Evolutionary conservation across 2,329 filamentous ascomycete genomes (phyloP).

Genomic region (Botryotinia narcissicola): DNA sequence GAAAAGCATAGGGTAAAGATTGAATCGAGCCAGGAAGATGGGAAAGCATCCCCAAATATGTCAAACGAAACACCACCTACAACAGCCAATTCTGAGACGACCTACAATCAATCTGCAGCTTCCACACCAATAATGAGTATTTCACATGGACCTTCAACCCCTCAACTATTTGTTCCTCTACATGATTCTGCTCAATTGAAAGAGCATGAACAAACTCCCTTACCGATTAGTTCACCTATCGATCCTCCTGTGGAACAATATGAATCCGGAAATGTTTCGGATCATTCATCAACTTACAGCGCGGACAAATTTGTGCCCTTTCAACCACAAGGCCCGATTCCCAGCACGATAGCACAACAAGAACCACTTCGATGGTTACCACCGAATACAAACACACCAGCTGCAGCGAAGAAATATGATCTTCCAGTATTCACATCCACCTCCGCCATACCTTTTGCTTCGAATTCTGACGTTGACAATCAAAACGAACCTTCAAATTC

Average conservation of each 20-base stretch:
- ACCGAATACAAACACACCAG: conserved; percentile 42
- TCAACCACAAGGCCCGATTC: conserved; percentile 52
- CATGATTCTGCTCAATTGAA: conserved; percentile 25
- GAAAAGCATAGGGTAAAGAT: conserved; percentile 20
- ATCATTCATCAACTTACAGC: conserved; percentile 19
- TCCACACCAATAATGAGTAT: conserved; percentile 17
- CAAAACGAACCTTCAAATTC: conserved; percentile 5
- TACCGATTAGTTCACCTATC: conserved; percentile 33
- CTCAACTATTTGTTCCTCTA: conserved; percentile 24
- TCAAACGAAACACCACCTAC: conserved; percentile 12
- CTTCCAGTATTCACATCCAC: conserved; percentile 38
- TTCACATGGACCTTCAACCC: conserved; percentile 26
- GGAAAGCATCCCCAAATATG: conserved; percentile 21
- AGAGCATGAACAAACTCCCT: conserved; percentile 27
- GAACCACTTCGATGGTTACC: conserved; percentile 52
- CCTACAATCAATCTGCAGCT: background rate
- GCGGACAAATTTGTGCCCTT: conserved; percentile 52
- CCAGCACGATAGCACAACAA: conserved; percentile 41
- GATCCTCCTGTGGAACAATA: conserved; percentile 6
- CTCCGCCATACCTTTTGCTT: conserved; percentile 36
- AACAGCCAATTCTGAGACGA: background rate
- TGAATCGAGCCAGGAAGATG: conserved; percentile 18
- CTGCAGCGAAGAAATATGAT: conserved; percentile 31
- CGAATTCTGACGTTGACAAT: conserved; percentile 13
- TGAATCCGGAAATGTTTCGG: conserved; percentile 15